These are phyloP conservation scores for Trametes maxima DNA, from an alignment of 768 basidiomycete genomes.

Conservation along the genomic window DNA sequence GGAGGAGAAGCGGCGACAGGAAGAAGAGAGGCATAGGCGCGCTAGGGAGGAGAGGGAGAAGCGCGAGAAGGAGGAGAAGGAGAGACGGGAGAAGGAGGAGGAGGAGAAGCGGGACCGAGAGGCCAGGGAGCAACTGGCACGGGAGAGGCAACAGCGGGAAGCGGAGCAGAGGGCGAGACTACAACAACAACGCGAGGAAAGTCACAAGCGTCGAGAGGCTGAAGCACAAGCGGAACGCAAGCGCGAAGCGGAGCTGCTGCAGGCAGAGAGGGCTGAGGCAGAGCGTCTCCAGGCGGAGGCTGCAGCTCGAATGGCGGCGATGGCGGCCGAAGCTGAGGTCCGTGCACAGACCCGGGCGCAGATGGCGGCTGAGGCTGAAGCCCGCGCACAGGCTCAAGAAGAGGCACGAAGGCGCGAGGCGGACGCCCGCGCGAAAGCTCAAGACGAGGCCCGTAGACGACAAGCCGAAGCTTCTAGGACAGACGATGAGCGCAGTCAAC, in stretches of 20 bases:
- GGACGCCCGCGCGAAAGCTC: neutral
- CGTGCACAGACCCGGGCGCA: conserved; percentile 24
- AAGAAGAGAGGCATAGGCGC: conserved; percentile 12
- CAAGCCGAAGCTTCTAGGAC: conserved; percentile 1
- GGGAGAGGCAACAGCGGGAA: conserved; percentile 33
- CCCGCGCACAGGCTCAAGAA: neutral
- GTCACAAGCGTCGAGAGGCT: conserved; percentile 22
- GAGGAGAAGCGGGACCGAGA: conserved; percentile 30
- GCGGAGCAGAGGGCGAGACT: conserved; percentile 33
- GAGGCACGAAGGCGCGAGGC: neutral
- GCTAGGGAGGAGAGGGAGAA: conserved; percentile 13
- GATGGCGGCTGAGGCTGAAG: conserved; percentile 5
- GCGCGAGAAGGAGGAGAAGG: conserved; percentile 24
- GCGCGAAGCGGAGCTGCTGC: conserved; percentile 8
- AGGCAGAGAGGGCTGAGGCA: conserved; percentile 30
- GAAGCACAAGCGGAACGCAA: neutral
- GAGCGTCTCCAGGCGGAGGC: conserved; percentile 35
- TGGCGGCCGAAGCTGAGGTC: conserved; percentile 13
- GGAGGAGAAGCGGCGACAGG: conserved; percentile 14
- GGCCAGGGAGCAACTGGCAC: neutral
- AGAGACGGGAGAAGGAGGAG: conserved; percentile 38
- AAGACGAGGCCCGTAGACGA: conserved; percentile 8
- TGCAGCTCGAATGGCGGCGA: conserved; percentile 14
- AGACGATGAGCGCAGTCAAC: neutral
- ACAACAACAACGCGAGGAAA: conserved; percentile 24